These are phyloP conservation scores for Claviceps fusiformis DNA, from an alignment of 2,329 filamentous ascomycete species.

Conservation along the genomic window DNA sequence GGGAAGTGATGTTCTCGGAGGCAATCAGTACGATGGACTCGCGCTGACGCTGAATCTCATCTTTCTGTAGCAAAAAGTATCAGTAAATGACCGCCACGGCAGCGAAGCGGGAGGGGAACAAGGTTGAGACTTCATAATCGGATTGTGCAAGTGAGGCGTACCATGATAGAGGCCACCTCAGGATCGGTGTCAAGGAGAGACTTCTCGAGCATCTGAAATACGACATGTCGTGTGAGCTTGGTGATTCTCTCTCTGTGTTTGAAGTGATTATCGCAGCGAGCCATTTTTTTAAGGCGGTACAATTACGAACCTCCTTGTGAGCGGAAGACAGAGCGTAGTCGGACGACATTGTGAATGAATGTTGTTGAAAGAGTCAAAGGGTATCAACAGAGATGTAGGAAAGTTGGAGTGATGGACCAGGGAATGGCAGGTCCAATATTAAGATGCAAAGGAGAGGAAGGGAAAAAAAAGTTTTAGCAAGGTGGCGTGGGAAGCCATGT, in stretches of 20 bases:
- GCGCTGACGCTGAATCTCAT: slow-evolving; percentile 90
- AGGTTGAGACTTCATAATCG: neutral
- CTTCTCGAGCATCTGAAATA: slow-evolving; percentile 77
- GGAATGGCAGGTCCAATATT: neutral
- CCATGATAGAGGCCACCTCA: slow-evolving; percentile 95
- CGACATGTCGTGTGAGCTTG: slow-evolving; percentile 7
- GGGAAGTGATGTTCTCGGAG: slow-evolving; percentile 98
- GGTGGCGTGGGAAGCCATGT: neutral
- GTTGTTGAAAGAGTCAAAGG: slow-evolving; percentile 3
- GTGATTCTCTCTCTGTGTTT: neutral
- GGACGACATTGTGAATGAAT: slow-evolving; percentile 24
- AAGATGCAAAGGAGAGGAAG: neutral
- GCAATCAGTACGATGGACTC: slow-evolving; percentile 98
- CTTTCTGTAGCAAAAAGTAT: slow-evolving; percentile 45
- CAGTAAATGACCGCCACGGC: slow-evolving; percentile 17
- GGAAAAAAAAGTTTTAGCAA: neutral
- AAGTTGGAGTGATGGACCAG: neutral
- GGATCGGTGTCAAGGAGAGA: slow-evolving; percentile 82
- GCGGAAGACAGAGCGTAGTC: slow-evolving; percentile 39
- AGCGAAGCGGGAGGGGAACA: neutral
- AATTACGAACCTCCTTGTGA: slow-evolving; percentile 39
- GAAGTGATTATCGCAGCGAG: slow-evolving; percentile 6
- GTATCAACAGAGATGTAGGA: neutral
- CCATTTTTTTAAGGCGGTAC: neutral
- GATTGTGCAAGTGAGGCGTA: slow-evolving; percentile 28